Evolutionary conservation across 805 yeast genomes (phyloP), one percentile per base, ranked within the genome.

Genomic region (Wickerhamiella cacticola): DNA sequence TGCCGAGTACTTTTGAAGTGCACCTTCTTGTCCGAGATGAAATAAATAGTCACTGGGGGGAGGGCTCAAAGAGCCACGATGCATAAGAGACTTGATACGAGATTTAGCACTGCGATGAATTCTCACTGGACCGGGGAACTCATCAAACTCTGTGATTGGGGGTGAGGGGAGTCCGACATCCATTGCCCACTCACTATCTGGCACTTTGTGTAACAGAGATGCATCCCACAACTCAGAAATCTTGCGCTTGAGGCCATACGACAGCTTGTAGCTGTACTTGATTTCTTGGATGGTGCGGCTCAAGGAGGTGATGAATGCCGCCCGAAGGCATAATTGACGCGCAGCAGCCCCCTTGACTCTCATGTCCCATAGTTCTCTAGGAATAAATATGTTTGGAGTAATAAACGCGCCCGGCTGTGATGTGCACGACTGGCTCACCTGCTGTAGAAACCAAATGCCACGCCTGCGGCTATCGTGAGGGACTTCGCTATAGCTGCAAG

Each of bases 391-490:
- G n/a, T 21, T 16, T 10, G 41, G 44, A 21, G 46, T 15, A 33
- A 50, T 45, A n/a, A 31, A 39, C n/a, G 50, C 50, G 22, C 52
- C 52, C 5, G 41, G 40, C 18, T 22, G 38, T 15, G 35, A 16
- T 15, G n/a, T 10, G 16, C 15, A 10, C 18, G 50, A 42, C 28
- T 13, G 31, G 19, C 33, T 31, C 13, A 46, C 45, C 43, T 42
- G 49, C 18, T 34, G 23, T 23, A 50, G 23, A 19, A 50, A 50
- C 52, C 52, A 50, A 5, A 39, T 19, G 5, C 45, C 48, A 8
- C 48, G 35, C 18, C 23, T 36, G 9, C 18, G 26, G 22, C 34
- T 18, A 7, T 24, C 25, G 7, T 39, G 12, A 13, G 52, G 50
- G 10, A 46, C 29, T 13, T 28, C 43, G 18, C 5, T 15, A 3